A percentile compares a stretch with the other conserved stretches of the same genome.
Conservation (phyloP, 441 rosid species). For the Aquilaria agallochum region DNA sequence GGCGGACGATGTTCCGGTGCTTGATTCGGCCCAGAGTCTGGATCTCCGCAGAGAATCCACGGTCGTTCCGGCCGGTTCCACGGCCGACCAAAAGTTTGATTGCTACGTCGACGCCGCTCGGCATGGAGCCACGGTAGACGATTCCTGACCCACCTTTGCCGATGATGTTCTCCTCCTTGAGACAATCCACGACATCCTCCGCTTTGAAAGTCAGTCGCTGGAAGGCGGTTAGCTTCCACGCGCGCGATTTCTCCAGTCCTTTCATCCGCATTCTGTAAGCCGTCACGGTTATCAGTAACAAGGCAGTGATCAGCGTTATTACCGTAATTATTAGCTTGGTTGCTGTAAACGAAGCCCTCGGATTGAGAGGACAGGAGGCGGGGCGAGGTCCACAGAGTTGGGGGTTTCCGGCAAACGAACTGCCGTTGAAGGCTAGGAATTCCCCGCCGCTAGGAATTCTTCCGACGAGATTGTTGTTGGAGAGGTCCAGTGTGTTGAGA, state of each 20-base stretch:
- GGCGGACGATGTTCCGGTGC: constrained; percentile 81
- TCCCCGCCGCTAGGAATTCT: constrained; percentile 67
- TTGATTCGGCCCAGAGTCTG: constrained; percentile 76
- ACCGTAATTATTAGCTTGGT: constrained; percentile 41
- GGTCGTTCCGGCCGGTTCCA: constrained; percentile 69
- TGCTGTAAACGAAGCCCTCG: constrained; percentile 29
- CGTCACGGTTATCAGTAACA: constrained; percentile 39
- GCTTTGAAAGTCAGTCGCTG: constrained; percentile 71
- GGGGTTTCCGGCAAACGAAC: constrained; percentile 65
- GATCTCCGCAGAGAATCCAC: constrained; percentile 93
- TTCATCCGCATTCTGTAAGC: constrained; percentile 43
- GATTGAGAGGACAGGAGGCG: constrained; percentile 33
- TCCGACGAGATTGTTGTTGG: constrained; percentile 60
- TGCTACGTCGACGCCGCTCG: constrained; percentile 62
- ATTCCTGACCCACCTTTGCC: constrained; percentile 95
- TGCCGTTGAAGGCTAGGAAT: constrained; percentile 63
- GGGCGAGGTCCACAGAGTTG: constrained; percentile 50
- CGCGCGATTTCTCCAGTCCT: constrained; percentile 35
- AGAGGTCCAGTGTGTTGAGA: constrained; percentile 72
- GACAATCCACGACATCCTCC: constrained; percentile 72
- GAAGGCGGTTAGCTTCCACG: constrained; percentile 87
- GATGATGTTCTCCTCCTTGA: constrained; percentile 82
- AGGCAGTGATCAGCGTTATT: constrained; percentile 30
- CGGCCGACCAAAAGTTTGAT: constrained; percentile 67
- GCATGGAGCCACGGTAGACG: constrained; percentile 86